phyloP scores from a whole-genome alignment of 352 stramenopile genomes.

The Halophytophthora batemanensis region DNA sequence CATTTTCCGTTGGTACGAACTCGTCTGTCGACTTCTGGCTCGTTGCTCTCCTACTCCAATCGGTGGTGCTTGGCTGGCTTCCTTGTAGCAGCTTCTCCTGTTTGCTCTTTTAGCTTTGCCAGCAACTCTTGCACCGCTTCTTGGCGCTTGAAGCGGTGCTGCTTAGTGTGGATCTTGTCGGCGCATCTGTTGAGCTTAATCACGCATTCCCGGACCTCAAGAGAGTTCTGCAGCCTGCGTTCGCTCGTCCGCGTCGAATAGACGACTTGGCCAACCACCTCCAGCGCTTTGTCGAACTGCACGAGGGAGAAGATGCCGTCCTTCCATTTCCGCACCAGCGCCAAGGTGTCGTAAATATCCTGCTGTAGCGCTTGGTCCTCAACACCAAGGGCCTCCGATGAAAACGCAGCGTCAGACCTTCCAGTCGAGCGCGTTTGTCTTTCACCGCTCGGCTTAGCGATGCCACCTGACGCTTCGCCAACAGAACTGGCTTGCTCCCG shows the following conservation, averaged over 20 bases:
- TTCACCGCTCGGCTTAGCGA: too few species aligned
- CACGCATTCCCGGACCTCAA: conserved; percentile 6
- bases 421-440: too few species aligned
- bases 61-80: too few species aligned
- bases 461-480: too few species aligned
- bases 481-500: too few species aligned
- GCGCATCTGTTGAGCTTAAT: conserved; percentile 18
- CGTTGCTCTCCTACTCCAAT: too few species aligned
- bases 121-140: conserved; percentile 17
- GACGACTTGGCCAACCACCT: conserved; percentile 7
- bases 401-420: background rate
- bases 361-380: background rate
- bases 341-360: conserved; percentile 1
- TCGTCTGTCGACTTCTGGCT: too few species aligned
- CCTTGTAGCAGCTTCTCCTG: too few species aligned
- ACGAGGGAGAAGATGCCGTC: conserved; percentile 28
- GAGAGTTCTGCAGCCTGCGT: conserved; percentile 10
- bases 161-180: conserved; percentile 15
- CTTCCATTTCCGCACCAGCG: conserved; percentile 19
- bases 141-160: conserved; percentile 15
- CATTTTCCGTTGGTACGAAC: too few species aligned
- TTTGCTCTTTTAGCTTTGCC: background rate
- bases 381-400: background rate
- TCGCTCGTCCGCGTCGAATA: conserved; percentile 16
- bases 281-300: conserved; percentile 24